Base-by-base conservation (phyloP, 305 asterid species). In the Fraxinus albicans region DNA sequence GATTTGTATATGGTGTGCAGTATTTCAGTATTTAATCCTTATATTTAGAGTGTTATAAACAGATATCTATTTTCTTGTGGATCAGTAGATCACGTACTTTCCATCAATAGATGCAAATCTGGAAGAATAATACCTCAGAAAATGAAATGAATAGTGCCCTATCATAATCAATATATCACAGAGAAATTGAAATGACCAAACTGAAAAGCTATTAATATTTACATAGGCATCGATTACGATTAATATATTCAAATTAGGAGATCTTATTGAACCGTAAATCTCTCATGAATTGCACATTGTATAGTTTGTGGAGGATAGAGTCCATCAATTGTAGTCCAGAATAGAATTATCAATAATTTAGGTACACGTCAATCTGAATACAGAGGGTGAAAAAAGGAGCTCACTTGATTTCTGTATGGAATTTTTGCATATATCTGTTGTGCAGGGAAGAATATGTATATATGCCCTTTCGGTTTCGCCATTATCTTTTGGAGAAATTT, bases 11-110 rank as follows among this genome's bases (percentile, higher is more conserved):
- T 58, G 67, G 67, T 58, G 67, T 19, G 25, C 67, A 58, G 67
- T 58, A 21, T 75, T 77, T 33, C 55, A 23, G 17, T 85, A 77
- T 83, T 84, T 34, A 79, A 72, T 83, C 67, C 81, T 82, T 44
- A 31, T 55, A 80, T 21, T 77, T 34, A 60, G 79, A 33, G 74
- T 74, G 81, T 6, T 13, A 44, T 74, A 79, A 63, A 38, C 53
- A 36, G n/a, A 76, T 72, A 27, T 63, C 77, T 76, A 50, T 38
- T 67, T 42, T 65, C 25, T 80, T 70, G 42, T 77, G 47, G 44
- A 72, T 72, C 44, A 72, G 23, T n/a, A 73, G 23, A 77, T n/a
- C 23, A 17, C 40, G 58, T 1, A 27, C 25, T 50, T 25, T 12
- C 13, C 36, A 23, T 35, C 23, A 9, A 33, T n/a, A 25, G 34